A percentile compares a stretch with the other conserved stretches of the same genome.
Evolutionary conservation across 2,329 filamentous ascomycete genomes (phyloP).

Genomic region (Cryphonectria parasitica): DNA sequence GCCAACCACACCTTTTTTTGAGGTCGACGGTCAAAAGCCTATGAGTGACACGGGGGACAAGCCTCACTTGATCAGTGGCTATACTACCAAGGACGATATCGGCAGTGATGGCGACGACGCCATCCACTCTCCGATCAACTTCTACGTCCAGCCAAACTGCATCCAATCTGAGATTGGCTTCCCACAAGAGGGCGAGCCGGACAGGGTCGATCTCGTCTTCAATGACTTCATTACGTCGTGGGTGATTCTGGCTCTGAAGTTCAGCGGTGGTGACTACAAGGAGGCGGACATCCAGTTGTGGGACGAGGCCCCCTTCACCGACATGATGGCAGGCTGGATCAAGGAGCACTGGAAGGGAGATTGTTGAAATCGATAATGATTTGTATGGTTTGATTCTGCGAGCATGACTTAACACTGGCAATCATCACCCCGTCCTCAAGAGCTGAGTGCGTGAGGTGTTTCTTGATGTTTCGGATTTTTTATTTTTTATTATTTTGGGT

Average conservation of each 20-base stretch:
- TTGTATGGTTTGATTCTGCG: no score
- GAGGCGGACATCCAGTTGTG: conserved; percentile 55
- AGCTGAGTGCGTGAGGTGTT: conserved; percentile 9
- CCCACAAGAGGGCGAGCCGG: conserved; percentile 58
- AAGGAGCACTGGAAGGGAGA: conserved; percentile 59
- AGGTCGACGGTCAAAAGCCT: conserved; percentile 37
- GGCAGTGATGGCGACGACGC: conserved; percentile 90
- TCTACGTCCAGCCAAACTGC: conserved; percentile 81
- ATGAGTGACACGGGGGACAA: conserved; percentile 38
- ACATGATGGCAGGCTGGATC: conserved; percentile 61
- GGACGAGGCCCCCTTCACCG: conserved; percentile 58
- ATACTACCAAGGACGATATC: conserved; percentile 86
- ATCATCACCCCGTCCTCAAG: neutral
- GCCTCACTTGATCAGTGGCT: conserved; percentile 65
- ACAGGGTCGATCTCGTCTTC: conserved; percentile 85
- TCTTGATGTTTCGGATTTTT: neutral
- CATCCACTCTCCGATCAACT: conserved; percentile 73
- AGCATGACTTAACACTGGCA: neutral
- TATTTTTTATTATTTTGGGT: neutral
- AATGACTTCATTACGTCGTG: conserved; percentile 88
- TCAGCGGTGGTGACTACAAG: conserved; percentile 56
- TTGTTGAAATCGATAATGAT: conserved; percentile 40
- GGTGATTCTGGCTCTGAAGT: conserved; percentile 74
- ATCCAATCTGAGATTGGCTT: conserved; percentile 73
- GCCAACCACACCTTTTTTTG: conserved; percentile 9